Percentiles rank a stretch among this genome's conserved stretches.
Evolutionary conservation across 2,329 filamentous ascomycete species (phyloP).

Genomic region (Neobulgaria alba): DNA sequence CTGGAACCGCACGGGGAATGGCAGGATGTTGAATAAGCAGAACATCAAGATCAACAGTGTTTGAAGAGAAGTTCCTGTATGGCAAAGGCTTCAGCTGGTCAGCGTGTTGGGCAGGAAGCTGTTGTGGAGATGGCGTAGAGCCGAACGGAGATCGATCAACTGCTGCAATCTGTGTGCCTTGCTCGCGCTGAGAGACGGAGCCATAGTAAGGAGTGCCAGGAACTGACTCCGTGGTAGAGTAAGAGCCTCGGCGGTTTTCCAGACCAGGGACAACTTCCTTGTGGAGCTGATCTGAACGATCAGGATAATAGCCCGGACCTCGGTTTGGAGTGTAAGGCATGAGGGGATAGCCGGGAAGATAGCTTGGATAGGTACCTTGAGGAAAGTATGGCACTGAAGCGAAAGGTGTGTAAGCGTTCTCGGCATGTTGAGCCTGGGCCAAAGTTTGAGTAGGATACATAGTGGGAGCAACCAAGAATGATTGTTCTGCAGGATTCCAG

Average conservation of each 20-base stretch:
- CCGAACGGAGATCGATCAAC: conserved; percentile 54
- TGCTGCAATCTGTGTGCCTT: conserved; percentile 48
- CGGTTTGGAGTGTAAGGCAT: conserved; percentile 26
- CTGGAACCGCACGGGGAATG: conserved; percentile 82
- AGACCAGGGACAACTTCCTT: conserved; percentile 49
- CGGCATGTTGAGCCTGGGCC: conserved; percentile 20
- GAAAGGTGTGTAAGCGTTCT: conserved; percentile 26
- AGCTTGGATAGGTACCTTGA: conserved; percentile 27
- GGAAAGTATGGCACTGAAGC: conserved; percentile 25
- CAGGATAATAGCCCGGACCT: conserved; percentile 23
- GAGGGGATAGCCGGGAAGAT: conserved; percentile 25
- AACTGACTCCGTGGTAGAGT: conserved; percentile 59
- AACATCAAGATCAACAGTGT: conserved; percentile 46
- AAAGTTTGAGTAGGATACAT: conserved; percentile 27
- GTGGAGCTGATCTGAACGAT: conserved; percentile 24
- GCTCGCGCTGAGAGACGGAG: conserved; percentile 48
- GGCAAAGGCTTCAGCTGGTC: conserved; percentile 27
- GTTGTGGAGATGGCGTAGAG: conserved; percentile 58
- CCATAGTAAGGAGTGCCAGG: conserved; percentile 59
- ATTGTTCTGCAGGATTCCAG: conserved; percentile 19
- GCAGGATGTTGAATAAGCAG: conserved; percentile 67
- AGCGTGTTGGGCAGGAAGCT: conserved; percentile 39
- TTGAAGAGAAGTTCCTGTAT: conserved; percentile 27
- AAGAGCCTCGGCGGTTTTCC: conserved; percentile 58
- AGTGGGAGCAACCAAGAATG: conserved; percentile 22